phyloP scores from a whole-genome alignment of 2,329 filamentous ascomycete genomes.

The Trichoderma koningiopsis region DNA sequence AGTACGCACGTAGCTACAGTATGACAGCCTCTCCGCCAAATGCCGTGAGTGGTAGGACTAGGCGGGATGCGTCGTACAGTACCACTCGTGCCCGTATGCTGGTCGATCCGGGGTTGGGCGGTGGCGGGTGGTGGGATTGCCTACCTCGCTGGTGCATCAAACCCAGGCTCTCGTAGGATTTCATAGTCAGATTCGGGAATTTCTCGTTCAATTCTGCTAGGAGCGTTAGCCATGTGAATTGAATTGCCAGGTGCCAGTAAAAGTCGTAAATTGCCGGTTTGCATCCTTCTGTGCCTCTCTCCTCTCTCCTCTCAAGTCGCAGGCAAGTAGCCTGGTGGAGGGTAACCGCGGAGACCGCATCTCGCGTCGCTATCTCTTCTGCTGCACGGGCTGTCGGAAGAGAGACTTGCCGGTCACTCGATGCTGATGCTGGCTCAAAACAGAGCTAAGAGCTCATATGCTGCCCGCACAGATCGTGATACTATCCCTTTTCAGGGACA shows the following conservation, averaged over 20 bases:
- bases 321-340: background rate
- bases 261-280: background rate
- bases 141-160: background rate
- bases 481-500: slow-evolving; percentile 16
- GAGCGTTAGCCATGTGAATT: background rate
- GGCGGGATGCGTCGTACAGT: background rate
- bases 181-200: background rate
- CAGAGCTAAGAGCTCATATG: background rate
- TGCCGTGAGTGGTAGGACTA: background rate
- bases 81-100: background rate
- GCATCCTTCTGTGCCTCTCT: background rate
- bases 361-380: background rate
- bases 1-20: background rate
- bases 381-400: slow-evolving; percentile 13
- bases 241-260: background rate
- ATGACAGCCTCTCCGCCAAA: background rate
- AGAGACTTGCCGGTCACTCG: slow-evolving; percentile 13
- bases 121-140: background rate
- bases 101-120: slow-evolving; percentile 2
- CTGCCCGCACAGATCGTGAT: slow-evolving; percentile 9
- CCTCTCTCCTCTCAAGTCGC: background rate
- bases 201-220: background rate
- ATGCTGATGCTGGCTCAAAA: background rate
- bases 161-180: background rate
- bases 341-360: background rate